Evolutionary conservation across 768 basidiomycete genomes (phyloP).

Genomic region (Lactarius psammicola): DNA sequence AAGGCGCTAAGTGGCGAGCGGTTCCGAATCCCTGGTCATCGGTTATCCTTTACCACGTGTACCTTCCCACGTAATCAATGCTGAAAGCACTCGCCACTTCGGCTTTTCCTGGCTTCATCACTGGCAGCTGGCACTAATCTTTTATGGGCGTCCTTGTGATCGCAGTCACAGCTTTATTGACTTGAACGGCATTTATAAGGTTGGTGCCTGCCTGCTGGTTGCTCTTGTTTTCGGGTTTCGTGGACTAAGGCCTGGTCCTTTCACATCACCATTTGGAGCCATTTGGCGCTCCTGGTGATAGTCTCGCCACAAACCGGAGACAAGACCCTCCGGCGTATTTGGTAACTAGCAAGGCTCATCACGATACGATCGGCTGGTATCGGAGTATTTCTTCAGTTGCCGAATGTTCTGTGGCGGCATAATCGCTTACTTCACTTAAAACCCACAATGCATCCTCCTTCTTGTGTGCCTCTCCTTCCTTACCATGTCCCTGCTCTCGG

Average conservation of each 20-base stretch:
- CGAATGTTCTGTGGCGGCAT: constrained; percentile 19
- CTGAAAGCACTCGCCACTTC: constrained; percentile 19
- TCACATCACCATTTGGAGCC: constrained; percentile 22
- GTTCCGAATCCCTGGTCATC: constrained; percentile 4
- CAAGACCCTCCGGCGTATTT: constrained; percentile 9
- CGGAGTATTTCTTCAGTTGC: constrained; percentile 20
- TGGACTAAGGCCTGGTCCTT: constrained; percentile 19
- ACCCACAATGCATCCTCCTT: constrained; percentile 17
- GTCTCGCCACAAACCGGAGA: constrained; percentile 27
- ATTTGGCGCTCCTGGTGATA: constrained; percentile 19
- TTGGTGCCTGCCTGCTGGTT: constrained; percentile 22
- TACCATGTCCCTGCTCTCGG: constrained; percentile 26
- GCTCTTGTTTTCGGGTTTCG: constrained; percentile 8
- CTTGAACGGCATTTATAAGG: constrained; percentile 25
- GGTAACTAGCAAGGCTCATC: constrained; percentile 6
- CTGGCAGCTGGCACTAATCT: constrained; percentile 19
- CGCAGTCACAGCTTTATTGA: constrained; percentile 19
- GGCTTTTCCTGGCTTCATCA: constrained; percentile 11
- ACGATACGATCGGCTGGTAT: constrained; percentile 19
- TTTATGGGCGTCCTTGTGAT: constrained; percentile 27
- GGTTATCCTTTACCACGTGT: constrained; percentile 15
- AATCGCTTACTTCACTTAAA: constrained; percentile 26
- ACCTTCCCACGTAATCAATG: constrained; percentile 21
- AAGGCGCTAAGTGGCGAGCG: constrained; percentile 1
- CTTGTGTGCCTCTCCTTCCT: constrained; percentile 19